A percentile compares a stretch with the other conserved stretches of the same genome.
These are phyloP conservation scores for Colletotrichum sp. DNA, from an alignment of 2,329 filamentous ascomycete species.

Conservation along the genomic window DNA sequence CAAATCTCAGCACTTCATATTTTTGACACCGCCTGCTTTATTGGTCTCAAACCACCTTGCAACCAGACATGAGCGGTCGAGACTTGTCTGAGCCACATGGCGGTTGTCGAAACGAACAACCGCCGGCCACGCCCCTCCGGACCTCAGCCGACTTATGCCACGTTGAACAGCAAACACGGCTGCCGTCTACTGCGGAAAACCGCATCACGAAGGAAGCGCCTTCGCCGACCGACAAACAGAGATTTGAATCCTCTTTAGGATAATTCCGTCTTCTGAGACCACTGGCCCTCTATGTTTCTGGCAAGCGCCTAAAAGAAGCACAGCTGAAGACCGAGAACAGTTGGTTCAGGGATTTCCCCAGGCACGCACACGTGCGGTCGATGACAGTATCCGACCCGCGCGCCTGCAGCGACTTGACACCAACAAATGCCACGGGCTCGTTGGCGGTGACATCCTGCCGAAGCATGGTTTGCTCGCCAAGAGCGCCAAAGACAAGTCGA, in stretches of 20 bases:
- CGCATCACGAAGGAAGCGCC: neutral
- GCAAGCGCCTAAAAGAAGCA: neutral
- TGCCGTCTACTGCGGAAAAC: neutral
- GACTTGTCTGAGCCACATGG: neutral
- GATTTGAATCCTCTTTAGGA: neutral
- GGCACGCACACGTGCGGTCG: neutral
- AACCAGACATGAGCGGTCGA: neutral
- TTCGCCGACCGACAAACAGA: neutral
- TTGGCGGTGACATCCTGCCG: neutral
- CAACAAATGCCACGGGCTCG: neutral
- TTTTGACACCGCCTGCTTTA: neutral
- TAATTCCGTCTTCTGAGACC: neutral
- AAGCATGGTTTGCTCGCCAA: neutral
- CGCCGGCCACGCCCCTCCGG: neutral
- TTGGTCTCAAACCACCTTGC: neutral
- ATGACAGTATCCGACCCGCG: neutral
- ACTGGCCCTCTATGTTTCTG: neutral
- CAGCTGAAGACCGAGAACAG: neutral
- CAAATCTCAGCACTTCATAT: neutral
- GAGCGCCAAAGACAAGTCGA: neutral
- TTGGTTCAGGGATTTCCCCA: neutral
- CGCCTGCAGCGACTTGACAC: neutral
- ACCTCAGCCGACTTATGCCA: neutral
- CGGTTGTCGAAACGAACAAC: neutral
- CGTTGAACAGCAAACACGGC: neutral